A percentile compares a stretch with the other conserved stretches of the same genome.
Conservation (phyloP, 2,329 filamentous ascomycete genomes). For the Scedosporium minutisporum region DNA sequence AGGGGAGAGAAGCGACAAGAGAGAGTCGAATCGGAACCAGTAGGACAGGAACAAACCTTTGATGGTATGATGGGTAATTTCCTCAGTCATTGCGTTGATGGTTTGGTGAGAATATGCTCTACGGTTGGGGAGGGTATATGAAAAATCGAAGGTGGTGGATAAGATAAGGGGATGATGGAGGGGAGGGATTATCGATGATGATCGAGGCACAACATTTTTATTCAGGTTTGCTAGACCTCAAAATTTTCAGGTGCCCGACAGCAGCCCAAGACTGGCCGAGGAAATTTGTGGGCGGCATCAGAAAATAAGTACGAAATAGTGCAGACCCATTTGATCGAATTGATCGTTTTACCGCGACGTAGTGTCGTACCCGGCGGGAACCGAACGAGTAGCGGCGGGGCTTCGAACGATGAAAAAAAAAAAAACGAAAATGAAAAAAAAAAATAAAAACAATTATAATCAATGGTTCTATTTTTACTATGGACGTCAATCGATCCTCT, state of each 20-base stretch:
- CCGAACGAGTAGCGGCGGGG: too few relatives aligned
- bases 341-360: too few relatives aligned
- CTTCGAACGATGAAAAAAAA: too few relatives aligned
- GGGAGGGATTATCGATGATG: not conserved
- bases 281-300: conserved; percentile 3
- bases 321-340: not conserved
- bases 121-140: not conserved
- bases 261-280: not conserved
- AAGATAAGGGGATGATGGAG: conserved; percentile 7
- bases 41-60: conserved; percentile 36
- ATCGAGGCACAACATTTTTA: not conserved
- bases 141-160: not conserved
- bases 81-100: conserved; percentile 14
- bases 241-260: conserved; percentile 1
- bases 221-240: not conserved
- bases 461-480: too few relatives aligned
- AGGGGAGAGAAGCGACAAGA: not conserved
- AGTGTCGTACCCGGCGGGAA: too few relatives aligned
- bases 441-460: too few relatives aligned
- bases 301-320: not conserved
- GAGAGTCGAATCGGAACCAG: not conserved
- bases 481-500: too few relatives aligned
- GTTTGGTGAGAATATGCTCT: not conserved
- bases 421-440: too few relatives aligned
- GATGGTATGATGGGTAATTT: conserved; percentile 48